phyloP scores from a whole-genome alignment of 2,329 filamentous ascomycete genomes.

The Alternaria sp. region DNA sequence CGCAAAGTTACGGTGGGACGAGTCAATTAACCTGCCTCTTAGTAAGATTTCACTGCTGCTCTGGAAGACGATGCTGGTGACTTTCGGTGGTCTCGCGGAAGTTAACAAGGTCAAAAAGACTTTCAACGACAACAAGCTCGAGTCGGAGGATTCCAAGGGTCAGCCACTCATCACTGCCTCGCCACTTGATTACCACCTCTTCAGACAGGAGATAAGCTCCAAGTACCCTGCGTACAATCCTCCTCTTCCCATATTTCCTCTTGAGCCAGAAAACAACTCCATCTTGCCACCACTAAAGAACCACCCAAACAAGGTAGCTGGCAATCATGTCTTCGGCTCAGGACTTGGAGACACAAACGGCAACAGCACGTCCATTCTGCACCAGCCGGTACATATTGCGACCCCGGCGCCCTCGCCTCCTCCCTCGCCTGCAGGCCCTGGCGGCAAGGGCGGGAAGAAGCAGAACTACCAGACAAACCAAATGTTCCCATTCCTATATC shows the following conservation, averaged over 20 bases:
- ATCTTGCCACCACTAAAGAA: constrained; percentile 86
- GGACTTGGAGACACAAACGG: constrained; percentile 58
- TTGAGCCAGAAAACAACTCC: constrained; percentile 90
- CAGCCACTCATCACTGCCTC: constrained; percentile 90
- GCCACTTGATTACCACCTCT: constrained; percentile 93
- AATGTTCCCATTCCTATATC: constrained; percentile 97
- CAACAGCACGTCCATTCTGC: constrained; percentile 76
- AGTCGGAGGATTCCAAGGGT: constrained; percentile 66
- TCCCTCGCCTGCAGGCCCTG: constrained; percentile 82
- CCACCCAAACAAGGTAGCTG: constrained; percentile 65
- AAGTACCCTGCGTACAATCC: constrained; percentile 98
- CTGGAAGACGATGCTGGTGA: constrained; percentile 90
- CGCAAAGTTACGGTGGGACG: constrained; percentile 64
- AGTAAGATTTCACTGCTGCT: constrained; percentile 74
- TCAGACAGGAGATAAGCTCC: constrained; percentile 94
- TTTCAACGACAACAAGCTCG: constrained; percentile 66
- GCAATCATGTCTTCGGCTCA: constrained; percentile 62
- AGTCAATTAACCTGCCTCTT: constrained; percentile 67
- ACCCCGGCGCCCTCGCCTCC: constrained; percentile 96
- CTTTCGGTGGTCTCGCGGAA: constrained; percentile 81
- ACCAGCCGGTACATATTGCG: constrained; percentile 98
- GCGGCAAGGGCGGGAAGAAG: constrained; percentile 95
- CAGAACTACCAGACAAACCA: constrained; percentile 99
- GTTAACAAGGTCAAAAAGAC: constrained; percentile 77
- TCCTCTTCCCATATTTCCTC: constrained; percentile 80